Conservation (phyloP, 2,329 filamentous ascomycete species). For the Scortechinia acanthostroma region DNA sequence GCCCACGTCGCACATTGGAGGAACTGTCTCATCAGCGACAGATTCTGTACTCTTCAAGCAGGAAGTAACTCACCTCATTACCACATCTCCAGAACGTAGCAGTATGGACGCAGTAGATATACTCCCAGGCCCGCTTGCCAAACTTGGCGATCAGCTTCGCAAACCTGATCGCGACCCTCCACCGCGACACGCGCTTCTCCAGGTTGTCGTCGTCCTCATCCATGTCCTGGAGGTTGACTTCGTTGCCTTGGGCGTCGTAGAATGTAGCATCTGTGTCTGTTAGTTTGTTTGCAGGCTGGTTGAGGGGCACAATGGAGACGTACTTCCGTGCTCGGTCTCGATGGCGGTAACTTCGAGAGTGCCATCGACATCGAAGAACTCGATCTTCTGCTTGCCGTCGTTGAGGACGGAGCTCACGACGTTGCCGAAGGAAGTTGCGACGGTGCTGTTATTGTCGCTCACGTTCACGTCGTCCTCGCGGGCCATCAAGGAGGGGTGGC, state of each 20-base stretch:
- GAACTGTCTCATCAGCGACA: no score
- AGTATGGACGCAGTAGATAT: slow-evolving; percentile 3
- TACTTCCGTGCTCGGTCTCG: slow-evolving; percentile 3
- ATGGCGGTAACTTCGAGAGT: slow-evolving; percentile 1
- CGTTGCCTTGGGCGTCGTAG: slow-evolving; percentile 2
- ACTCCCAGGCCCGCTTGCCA: slow-evolving; percentile 3
- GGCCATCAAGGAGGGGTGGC: no score
- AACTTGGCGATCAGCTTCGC: slow-evolving; percentile 2
- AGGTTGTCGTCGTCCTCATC: slow-evolving; percentile 2
- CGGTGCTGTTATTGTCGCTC: slow-evolving; percentile 1
- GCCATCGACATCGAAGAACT: slow-evolving; percentile 2
- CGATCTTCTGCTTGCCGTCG: slow-evolving; percentile 1
- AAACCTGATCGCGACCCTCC: slow-evolving; percentile 3
- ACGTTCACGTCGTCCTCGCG: no score
- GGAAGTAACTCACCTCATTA: not conserved
- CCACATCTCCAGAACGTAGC: slow-evolving; percentile 2
- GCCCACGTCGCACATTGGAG: no score
- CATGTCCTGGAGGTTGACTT: slow-evolving; percentile 1
- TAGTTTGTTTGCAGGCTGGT: not conserved
- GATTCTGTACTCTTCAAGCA: no score
- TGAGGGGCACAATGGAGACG: not conserved
- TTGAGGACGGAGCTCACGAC: slow-evolving; percentile 4
- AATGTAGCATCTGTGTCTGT: not conserved
- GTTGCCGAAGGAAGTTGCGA: slow-evolving; percentile 4
- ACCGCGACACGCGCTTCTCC: slow-evolving; percentile 1